Conservation (phyloP, 164 flowering plant genomes). For the Vitis rupestris region DNA sequence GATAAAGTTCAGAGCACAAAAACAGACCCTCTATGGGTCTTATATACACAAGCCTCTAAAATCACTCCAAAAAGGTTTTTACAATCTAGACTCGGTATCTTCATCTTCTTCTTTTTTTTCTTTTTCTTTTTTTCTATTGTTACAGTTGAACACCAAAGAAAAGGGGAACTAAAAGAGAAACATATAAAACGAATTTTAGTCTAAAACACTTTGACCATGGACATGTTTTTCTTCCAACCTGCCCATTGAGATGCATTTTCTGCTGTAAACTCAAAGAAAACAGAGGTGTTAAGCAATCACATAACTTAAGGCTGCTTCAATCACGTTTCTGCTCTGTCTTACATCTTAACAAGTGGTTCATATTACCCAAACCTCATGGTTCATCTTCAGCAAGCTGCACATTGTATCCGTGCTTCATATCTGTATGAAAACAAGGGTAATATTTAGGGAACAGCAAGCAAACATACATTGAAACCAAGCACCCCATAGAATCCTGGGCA, state of each 20-base stretch:
- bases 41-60: constrained; percentile 28
- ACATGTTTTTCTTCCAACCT: constrained; percentile 3
- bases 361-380: constrained; percentile 22
- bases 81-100: constrained; percentile 6
- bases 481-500: no score
- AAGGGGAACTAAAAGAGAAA: background rate
- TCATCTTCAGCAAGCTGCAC: constrained; percentile 66
- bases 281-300: no score
- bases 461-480: background rate
- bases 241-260: background rate
- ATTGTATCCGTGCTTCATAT: constrained; percentile 57
- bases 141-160: constrained; percentile 16
- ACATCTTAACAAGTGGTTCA: background rate
- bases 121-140: background rate
- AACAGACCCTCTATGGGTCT: background rate
- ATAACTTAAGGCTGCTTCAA: background rate
- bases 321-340: background rate
- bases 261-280: no score
- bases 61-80: constrained; percentile 15
- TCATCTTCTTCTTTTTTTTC: background rate
- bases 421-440: constrained; percentile 30
- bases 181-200: background rate
- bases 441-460: background rate
- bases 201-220: constrained; percentile 13
- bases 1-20: background rate